Base-by-base conservation (phyloP, 352 stramenopile genomes). In the Phytophthora idaei region DNA sequence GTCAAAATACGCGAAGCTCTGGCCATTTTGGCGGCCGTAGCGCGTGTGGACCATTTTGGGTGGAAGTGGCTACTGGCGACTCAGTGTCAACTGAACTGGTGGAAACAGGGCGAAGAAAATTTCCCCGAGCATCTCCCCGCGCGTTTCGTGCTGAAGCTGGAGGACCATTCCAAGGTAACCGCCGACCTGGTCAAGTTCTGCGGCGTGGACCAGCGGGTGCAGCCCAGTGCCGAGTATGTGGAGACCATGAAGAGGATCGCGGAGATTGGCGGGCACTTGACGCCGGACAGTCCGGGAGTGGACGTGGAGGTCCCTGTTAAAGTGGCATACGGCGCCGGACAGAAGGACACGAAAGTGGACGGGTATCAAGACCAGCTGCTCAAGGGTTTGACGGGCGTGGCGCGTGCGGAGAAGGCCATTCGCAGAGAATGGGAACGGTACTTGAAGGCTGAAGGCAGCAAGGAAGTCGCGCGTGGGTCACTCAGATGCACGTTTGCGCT, bases 21-120 rank as follows among this genome's bases (percentile, higher is more conserved):
- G 27, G 70, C 73, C 37, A 25, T 81, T 25, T 49, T 81, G 10
- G 54, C 55, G 25, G 59, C 75, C 1, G 67, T 77, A 21, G 57
- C 57, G 1, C 45, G 21, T 31, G 56, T 73, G 32, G 71, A 77
- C 55, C 55, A 69, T 45, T 47, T 14, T 2, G 57, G 47, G 17
- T 82, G 64, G 64, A 74, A 68, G 47, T 57, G 49, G 31, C 46
- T 82, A 32, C 55, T 82, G 11, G 27, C 64, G 5, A 51, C 61
- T 21, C 52, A 65, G 32, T 77, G 69, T 41, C 52, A 71, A 17
- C 42, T 78, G 10, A 61, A 61, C 14, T 68, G 69, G 12, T 69
- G 63, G 54, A 50, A 67, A 27, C 48, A 71, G 5, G 63, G 66
- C 1, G 61, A 68, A n/a, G 56, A 68, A 36, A 58, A 68, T 51